Base-by-base conservation (phyloP, 495 filamentous ascomycete genomes). In the Aspergillus sparsus region DNA sequence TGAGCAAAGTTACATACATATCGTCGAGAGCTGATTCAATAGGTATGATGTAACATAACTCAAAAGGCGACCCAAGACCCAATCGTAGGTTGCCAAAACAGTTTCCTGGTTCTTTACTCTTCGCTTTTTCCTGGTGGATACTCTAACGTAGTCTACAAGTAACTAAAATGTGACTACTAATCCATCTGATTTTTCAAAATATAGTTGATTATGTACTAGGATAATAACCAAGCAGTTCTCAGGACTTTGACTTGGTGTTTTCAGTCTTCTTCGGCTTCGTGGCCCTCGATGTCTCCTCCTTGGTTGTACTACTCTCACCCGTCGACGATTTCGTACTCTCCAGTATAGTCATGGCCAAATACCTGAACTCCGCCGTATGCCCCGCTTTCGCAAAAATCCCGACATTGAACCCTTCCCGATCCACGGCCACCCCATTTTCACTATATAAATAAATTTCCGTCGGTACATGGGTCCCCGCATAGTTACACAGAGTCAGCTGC, bases 361-460 rank as follows among this genome's bases (percentile, higher is more conserved):
- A 46, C 42, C 42, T 46, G 42, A 46, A 46, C 42, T 46, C 42
- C 42, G 42, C 42, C 5, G 42, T 6, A 46, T 46, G 42, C 42
- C 42, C 42, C 42, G 42, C 21, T 16, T 46, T 46, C 12, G 42
- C 42, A 16, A 46, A 46, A 16, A 46, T 18, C 5, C 42, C 42
- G 5, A 46, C 5, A 46, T 15, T 46, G 12, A 46, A 46, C 42
- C 42, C 42, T 16, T 46, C 42, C 4, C n/a, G 42, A 16, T 46
- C 5, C 42, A 46, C 42, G 2, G 2, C 42, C n/a, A 16, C 7
- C 2, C 12, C 42, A 46, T 46, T 46, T 3, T 16, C 42, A 16
- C 42, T 46, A 2, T 13, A 46, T 5, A 46, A 16, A 16, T 46
- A 46, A 16, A 46, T 46, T 2, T 46, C 42, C 15, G 42, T 46